Evolutionary conservation across 2,329 filamentous ascomycete species (phyloP), one percentile per base, ranked within the genome.

Genomic region (Talaromyces sp.): DNA sequence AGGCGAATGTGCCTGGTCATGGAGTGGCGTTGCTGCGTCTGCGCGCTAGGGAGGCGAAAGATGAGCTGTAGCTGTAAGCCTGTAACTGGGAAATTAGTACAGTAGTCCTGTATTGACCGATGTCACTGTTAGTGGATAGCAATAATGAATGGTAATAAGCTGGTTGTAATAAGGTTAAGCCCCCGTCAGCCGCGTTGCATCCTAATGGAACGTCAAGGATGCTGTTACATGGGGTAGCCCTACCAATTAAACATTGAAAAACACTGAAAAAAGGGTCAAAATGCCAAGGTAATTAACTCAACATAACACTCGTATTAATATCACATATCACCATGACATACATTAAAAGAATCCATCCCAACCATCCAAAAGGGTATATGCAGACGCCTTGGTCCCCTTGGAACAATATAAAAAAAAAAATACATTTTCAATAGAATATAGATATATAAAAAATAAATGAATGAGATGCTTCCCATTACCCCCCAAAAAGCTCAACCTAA

Each of bases 21-120:
- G 80, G 79, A 0, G 78, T 80, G n/a, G 78, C 75, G n/a, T 72
- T 83, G 70, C 82, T 79, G 66, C 75, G 82, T 62, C 67, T 84
- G 64, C 73, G 80, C 57, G 68, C 70, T 22, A 60, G 73, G 49
- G 72, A 71, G 17, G 15, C n/a, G 69, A 75, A 74, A 59, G 78
- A 81, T 67, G 79, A 82, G 68, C 66, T 82, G 65, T 81, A 60
- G 36, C 13, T n/a, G 17, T 25, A 19, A 25, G 11, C 44, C 10
- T 19, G 5, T 39, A 36, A 36, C 15, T 36, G 7, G 10, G 32
- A 33, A 33, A 33, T 2, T 2, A 33, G 11, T 3, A 9, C 0
- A 33, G 11, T 3, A 9, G 32, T 33, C 10, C 10, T 33, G 33
- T 36, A 39, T 39, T 39, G 17, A 5, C 15, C 4, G 15, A 39